Conservation (phyloP, 2,329 filamentous ascomycete species). For the Nothophaeocryptopus gaeumannii region DNA sequence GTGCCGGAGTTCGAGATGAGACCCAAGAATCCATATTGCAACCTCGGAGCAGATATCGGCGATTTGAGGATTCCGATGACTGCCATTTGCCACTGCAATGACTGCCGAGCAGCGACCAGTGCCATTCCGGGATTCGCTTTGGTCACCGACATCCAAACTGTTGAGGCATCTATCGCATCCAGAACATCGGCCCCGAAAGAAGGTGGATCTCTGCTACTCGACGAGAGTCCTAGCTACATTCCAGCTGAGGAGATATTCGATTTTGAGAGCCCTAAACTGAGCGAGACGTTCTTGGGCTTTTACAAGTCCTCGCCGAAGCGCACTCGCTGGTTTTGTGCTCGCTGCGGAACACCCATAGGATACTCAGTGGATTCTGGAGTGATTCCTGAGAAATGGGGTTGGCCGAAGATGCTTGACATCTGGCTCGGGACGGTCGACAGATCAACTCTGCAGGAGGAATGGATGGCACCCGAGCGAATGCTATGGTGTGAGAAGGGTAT, state of each 20-base stretch:
- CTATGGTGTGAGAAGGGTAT: conserved; percentile 19
- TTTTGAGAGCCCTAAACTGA: background rate
- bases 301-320: conserved; percentile 11
- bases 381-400: conserved; percentile 10
- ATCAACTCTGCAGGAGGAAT: conserved; percentile 15
- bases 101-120: conserved; percentile 9
- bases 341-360: conserved; percentile 13
- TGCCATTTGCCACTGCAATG: conserved; percentile 12
- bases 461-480: conserved; percentile 18
- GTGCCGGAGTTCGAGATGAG: conserved; percentile 8
- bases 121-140: conserved; percentile 6
- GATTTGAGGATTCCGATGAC: conserved; percentile 7
- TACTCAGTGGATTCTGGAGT: conserved; percentile 12
- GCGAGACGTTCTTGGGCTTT: conserved; percentile 1
- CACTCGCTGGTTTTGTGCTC: conserved; percentile 14
- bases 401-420: conserved; percentile 22
- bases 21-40: conserved; percentile 5
- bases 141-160: conserved; percentile 1
- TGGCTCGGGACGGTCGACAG: conserved; percentile 20
- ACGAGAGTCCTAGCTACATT: background rate
- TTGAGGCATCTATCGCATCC: background rate
- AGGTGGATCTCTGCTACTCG: background rate
- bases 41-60: conserved; percentile 8
- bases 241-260: conserved; percentile 6
- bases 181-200: background rate